phyloP scores from a whole-genome alignment of 345 rosid species.

The Moricandia arvensis region DNA sequence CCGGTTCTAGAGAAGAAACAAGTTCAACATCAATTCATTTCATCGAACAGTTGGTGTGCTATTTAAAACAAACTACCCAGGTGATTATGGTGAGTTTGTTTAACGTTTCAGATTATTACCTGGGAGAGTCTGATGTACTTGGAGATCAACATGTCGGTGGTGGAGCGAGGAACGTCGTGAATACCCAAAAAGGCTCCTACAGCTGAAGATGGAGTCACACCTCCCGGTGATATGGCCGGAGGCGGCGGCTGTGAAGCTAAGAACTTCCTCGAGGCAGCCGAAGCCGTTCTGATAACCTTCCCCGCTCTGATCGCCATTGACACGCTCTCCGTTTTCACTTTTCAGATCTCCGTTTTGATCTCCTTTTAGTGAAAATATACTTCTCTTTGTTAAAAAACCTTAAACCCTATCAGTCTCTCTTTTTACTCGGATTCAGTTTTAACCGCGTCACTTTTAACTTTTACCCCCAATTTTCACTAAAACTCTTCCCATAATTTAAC shows the following conservation, averaged over 20 bases:
- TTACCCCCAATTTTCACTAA: not conserved
- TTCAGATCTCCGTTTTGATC: not conserved
- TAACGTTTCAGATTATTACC: not conserved
- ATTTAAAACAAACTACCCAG: not conserved
- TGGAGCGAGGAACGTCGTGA: slow-evolving; percentile 15
- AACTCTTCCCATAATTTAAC: not conserved
- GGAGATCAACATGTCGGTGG: slow-evolving; percentile 29
- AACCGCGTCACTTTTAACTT: not conserved
- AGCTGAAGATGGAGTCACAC: slow-evolving; percentile 27
- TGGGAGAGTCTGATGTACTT: slow-evolving; percentile 30
- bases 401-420: not conserved
- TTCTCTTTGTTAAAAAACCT: not conserved
- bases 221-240: not conserved
- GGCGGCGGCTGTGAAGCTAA: not conserved
- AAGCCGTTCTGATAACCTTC: slow-evolving; percentile 31
- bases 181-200: slow-evolving; percentile 35
- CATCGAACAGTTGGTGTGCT: slow-evolving; percentile 35
- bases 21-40: not conserved
- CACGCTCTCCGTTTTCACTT: not conserved
- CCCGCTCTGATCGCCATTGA: slow-evolving; percentile 36
- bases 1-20: slow-evolving; percentile 18
- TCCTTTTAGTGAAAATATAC: not conserved
- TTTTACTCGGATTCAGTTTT: not conserved
- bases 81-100: not conserved
- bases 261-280: slow-evolving; percentile 28